Evolutionary conservation across 176 grass and related monocot genomes (phyloP).

Genomic region (Pharus latifolius): DNA sequence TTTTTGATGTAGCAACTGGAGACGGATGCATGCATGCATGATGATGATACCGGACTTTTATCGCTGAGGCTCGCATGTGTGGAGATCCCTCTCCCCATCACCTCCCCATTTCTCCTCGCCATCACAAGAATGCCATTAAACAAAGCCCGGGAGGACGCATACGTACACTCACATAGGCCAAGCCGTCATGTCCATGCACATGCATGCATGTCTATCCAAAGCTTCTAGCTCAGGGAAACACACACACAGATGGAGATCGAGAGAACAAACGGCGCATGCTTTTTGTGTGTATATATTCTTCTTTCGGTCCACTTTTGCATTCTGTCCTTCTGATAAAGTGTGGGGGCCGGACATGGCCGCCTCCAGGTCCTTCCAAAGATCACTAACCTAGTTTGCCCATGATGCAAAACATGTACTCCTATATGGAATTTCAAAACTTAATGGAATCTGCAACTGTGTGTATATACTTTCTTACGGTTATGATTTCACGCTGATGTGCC

Average conservation of each 20-base stretch:
- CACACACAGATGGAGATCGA: neutral
- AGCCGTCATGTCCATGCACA: conserved; percentile 35
- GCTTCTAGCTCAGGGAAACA: conserved; percentile 28
- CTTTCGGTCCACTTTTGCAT: neutral
- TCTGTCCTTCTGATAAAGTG: neutral
- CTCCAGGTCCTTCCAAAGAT: conserved; percentile 1
- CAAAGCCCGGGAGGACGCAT: conserved; percentile 12
- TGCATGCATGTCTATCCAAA: conserved; percentile 17
- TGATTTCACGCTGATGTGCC: too few species aligned
- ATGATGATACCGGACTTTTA: too few species aligned
- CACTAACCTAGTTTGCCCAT: conserved; percentile 1
- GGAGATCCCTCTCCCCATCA: conserved; percentile 6
- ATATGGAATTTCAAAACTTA: too few species aligned
- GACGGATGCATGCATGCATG: too few species aligned
- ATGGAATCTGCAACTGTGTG: too few species aligned
- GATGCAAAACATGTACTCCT: too few species aligned
- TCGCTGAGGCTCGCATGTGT: conserved; percentile 24
- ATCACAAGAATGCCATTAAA: neutral
- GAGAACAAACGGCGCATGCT: conserved; percentile 1
- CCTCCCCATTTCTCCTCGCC: conserved; percentile 2
- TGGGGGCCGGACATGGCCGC: neutral
- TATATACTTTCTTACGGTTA: too few species aligned
- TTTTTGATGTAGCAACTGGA: too few species aligned
- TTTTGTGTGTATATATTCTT: conserved; percentile 35
- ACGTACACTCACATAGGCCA: conserved; percentile 7